Evolutionary conservation across 2,329 filamentous ascomycete species (phyloP), one percentile per base, ranked within the genome.

Genomic region (Colletotrichum camelliae): DNA sequence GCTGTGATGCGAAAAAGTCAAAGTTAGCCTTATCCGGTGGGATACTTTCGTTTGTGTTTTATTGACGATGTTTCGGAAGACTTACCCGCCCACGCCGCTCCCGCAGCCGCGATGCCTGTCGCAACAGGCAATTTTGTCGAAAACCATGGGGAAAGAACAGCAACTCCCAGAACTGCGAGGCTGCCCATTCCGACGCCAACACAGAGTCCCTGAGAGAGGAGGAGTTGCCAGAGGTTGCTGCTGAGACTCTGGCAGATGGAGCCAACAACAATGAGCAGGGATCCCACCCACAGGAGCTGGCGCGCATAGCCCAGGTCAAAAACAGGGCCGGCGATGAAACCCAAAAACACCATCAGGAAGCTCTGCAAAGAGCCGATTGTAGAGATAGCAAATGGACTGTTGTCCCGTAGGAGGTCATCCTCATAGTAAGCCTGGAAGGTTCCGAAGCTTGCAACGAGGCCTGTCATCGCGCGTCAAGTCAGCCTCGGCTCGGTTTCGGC

Each of bases 11-110:
- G 29, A 21, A 29, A 88, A 89, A 67, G 88, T 89, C 12, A 93
- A 92, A 3, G 89, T 87, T 21, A 94, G 82, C 21, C 93, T 93
- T 69, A 94, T 89, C n/a, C 60, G 66, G 90, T 92, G 7, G 94
- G 82, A 1, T 89, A 88, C 62, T 90, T 87, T 77, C 18, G 16
- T 55, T 39, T 21, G 18, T 18, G 27, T 43, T 43, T 58, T 5
- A 31, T 35, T 13, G 8, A 9, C n/a, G n/a, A 52, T 52, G 43
- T 83, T 86, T 67, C 83, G 85, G 80, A 94, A 10, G 24, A 75
- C 73, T 65, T 52, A 75, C 73, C 74, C 74, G 13, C 84, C 85
- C 5, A 85, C 55, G 0, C 79, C 78, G 10, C 79, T 80, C 0
- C 85, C 0, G 83, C 78, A 0, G 83, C 78, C 0, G 82, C 81